Evolutionary conservation across 2,329 filamentous ascomycete species (phyloP), one percentile per base, ranked within the genome.

Genomic region (Helotiales sp.): DNA sequence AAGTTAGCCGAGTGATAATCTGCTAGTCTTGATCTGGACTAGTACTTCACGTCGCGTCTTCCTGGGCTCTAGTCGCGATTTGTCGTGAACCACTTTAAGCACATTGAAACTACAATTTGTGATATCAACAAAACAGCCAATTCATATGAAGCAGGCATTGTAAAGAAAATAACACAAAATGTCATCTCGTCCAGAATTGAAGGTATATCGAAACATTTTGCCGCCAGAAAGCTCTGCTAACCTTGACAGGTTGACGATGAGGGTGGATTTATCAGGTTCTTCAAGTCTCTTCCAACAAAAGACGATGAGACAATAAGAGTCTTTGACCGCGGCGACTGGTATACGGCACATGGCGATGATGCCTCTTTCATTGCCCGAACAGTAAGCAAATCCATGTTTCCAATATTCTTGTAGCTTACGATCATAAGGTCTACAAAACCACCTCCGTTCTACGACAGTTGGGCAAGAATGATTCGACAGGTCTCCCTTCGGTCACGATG

Each of bases 211-310:
- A 17, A 28, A 34, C 62, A 62, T 40, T 52, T 50, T 52, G 13
- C n/a, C 63, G 17, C 45, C 50, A 7, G 45, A 22, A 10, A 15
- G 32, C 45, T 32, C 50, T 73, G 63, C 64, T 70, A 69, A 71
- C 64, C 10, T 57, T 2, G 40, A 13, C 64, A 94, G 91, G 93
- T 98, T 78, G 96, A 99, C 76, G 96, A 99, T 78, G 96, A 99
- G 83, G 89, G 91, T 77, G 93, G 95, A 73, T 99, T 99, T 84
- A 97, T 98, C 82, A 93, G 91, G 74, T 97, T 93, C 82, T 99
- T 96, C 84, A 95, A 95, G 74, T 91, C 89, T n/a, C 85, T 99
- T 2, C 89, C 93, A 6, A 75, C 83, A 15, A 88, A 89, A 62
- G 87, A 89, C 73, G 86, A 89, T 45, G 91, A 92, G 63, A 94